Evolutionary conservation across 192 early-diverging fungal species (phyloP).

Genomic region (Gaertneriomyces sp.): DNA sequence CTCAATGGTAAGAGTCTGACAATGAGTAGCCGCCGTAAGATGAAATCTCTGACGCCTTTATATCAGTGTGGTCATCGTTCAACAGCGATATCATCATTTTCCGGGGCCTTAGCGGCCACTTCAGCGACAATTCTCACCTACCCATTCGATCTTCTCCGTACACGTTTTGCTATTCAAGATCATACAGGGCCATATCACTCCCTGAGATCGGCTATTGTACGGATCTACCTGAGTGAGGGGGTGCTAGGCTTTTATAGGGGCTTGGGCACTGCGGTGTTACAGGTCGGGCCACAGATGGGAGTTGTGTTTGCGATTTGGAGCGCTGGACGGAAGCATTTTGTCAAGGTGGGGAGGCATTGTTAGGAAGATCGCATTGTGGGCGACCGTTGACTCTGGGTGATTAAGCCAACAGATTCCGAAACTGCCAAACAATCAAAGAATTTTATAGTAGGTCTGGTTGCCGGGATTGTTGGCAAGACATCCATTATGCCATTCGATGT

Average conservation of each 20-base stretch:
- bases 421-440: conserved; percentile 49
- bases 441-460: conserved; percentile 72
- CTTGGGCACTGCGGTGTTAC: conserved; percentile 70
- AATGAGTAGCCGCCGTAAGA: conserved; percentile 1
- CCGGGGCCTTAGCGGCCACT: conserved; percentile 75
- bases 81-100: conserved; percentile 24
- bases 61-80: too few relatives aligned
- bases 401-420: neutral
- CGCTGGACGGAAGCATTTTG: conserved; percentile 47
- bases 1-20: neutral
- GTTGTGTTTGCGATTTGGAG: conserved; percentile 82
- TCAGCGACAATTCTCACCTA: conserved; percentile 80
- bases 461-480: conserved; percentile 79
- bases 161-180: conserved; percentile 86
- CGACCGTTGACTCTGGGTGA: neutral
- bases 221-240: conserved; percentile 73
- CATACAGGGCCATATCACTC: conserved; percentile 60
- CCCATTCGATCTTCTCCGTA: conserved; percentile 94
- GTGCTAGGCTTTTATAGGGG: conserved; percentile 83
- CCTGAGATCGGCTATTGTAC: conserved; percentile 56
- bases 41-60: neutral
- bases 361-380: neutral
- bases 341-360: conserved; percentile 30
- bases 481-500: conserved; percentile 90
- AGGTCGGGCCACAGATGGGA: conserved; percentile 96